These are phyloP conservation scores for Populus hybrid DNA, from an alignment of 441 rosid species.

Conservation along the genomic window DNA sequence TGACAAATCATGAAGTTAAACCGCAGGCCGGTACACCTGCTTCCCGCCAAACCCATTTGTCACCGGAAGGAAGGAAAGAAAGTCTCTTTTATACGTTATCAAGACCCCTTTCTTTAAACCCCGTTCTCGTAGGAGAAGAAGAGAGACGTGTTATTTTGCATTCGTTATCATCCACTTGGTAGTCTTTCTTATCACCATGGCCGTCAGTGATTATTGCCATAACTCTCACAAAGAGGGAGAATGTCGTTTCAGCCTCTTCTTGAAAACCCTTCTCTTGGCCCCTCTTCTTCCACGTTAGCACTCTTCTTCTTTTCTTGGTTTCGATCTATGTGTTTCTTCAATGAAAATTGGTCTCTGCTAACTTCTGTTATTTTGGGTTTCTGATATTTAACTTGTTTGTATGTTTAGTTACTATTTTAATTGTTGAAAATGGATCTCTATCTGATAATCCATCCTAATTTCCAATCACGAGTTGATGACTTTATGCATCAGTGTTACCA, in stretches of 20 bases:
- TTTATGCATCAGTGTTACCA: background rate
- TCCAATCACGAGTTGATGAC: background rate
- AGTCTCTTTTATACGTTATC: too few species aligned
- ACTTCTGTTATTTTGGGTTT: too few species aligned
- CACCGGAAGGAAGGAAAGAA: constrained; percentile 9
- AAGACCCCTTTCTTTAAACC: constrained; percentile 14
- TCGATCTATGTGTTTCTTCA: background rate
- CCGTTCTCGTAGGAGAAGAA: constrained; percentile 44
- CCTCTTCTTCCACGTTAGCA: constrained; percentile 76
- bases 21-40: background rate
- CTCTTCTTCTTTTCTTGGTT: background rate
- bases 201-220: constrained; percentile 52
- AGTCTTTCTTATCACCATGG: constrained; percentile 63
- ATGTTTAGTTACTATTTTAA: background rate
- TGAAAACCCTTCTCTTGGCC: constrained; percentile 85
- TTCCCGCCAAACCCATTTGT: constrained; percentile 26
- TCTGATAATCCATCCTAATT: background rate
- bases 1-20: too few species aligned
- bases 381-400: background rate
- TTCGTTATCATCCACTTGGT: constrained; percentile 67
- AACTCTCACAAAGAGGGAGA: constrained; percentile 57
- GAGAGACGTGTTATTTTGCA: constrained; percentile 77
- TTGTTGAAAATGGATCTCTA: background rate
- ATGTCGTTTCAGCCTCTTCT: constrained; percentile 76
- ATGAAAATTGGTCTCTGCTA: background rate